Percentiles rank a stretch among this genome's conserved stretches.
Evolutionary conservation across 202 grass and related monocot species (phyloP).

Genomic region (Schoenoplectus tabernaemontani): DNA sequence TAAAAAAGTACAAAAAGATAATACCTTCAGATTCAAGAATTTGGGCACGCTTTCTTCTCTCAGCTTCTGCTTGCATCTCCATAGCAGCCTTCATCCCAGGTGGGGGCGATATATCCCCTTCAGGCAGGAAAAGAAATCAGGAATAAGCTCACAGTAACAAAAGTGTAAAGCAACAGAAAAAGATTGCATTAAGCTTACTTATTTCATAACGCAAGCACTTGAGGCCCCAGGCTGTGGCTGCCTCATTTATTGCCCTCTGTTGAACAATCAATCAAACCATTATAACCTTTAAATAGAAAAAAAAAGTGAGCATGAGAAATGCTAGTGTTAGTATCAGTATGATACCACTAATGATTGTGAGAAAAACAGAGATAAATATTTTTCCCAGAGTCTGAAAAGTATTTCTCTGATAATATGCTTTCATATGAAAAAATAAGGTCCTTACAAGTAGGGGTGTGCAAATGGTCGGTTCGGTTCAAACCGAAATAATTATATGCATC

Average conservation of each 20-base stretch:
- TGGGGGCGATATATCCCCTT: conserved; percentile 86
- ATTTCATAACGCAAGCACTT: conserved; percentile 93
- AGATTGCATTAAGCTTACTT: conserved; percentile 33
- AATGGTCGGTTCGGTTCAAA: no score
- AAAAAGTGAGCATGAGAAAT: neutral
- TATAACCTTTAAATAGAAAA: conserved; percentile 1
- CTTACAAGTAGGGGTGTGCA: no score
- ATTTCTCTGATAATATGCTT: neutral
- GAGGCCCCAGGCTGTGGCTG: conserved; percentile 70
- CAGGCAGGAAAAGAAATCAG: neutral
- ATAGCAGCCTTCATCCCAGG: conserved; percentile 67
- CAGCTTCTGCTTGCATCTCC: conserved; percentile 97
- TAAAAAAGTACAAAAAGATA: conserved; percentile 1
- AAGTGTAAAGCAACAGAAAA: neutral
- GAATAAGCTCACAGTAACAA: neutral
- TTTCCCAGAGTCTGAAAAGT: neutral
- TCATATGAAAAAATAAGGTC: neutral
- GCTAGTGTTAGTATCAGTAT: no score
- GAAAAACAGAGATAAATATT: neutral
- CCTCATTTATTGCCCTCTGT: conserved; percentile 89
- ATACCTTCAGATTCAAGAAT: conserved; percentile 94
- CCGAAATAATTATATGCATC: no score
- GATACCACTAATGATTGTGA: neutral
- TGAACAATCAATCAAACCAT: conserved; percentile 19
- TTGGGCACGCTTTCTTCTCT: conserved; percentile 87